Conservation (phyloP, 1,284 basidiomycete genomes). For the Sporisorium scitamineum region DNA sequence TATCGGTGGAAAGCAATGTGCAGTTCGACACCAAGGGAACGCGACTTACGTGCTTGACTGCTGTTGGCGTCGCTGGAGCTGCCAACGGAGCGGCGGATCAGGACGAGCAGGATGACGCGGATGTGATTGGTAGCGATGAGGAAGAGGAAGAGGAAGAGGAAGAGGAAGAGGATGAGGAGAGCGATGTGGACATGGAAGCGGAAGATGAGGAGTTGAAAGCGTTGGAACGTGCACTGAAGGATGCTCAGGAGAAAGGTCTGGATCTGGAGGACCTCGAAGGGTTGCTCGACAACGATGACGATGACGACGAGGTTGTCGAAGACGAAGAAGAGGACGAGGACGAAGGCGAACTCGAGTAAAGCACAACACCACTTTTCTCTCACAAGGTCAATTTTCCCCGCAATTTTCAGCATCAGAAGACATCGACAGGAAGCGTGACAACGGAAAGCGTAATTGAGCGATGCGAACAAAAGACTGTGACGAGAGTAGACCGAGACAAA, state of each 20-base stretch:
- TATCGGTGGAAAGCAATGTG: slow-evolving; percentile 44
- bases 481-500: background rate
- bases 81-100: slow-evolving; percentile 16
- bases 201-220: slow-evolving; percentile 54
- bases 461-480: background rate
- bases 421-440: background rate
- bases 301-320: slow-evolving; percentile 13
- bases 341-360: slow-evolving; percentile 19
- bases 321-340: slow-evolving; percentile 22
- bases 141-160: slow-evolving; percentile 29
- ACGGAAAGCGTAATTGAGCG: background rate
- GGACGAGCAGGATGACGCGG: slow-evolving; percentile 41
- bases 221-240: slow-evolving; percentile 49
- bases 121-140: slow-evolving; percentile 38
- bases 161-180: slow-evolving; percentile 34
- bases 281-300: slow-evolving; percentile 43
- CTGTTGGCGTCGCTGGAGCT: slow-evolving; percentile 44
- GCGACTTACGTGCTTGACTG: slow-evolving; percentile 63
- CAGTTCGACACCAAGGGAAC: slow-evolving; percentile 62
- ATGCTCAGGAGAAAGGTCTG: slow-evolving; percentile 46
- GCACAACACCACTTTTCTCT: background rate
- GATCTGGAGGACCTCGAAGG: slow-evolving; percentile 40
- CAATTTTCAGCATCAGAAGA: background rate
- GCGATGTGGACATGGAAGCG: slow-evolving; percentile 42
- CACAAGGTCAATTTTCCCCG: background rate